phyloP scores from a whole-genome alignment of 108 stramenopile species.

The Nitzschia sp. region DNA sequence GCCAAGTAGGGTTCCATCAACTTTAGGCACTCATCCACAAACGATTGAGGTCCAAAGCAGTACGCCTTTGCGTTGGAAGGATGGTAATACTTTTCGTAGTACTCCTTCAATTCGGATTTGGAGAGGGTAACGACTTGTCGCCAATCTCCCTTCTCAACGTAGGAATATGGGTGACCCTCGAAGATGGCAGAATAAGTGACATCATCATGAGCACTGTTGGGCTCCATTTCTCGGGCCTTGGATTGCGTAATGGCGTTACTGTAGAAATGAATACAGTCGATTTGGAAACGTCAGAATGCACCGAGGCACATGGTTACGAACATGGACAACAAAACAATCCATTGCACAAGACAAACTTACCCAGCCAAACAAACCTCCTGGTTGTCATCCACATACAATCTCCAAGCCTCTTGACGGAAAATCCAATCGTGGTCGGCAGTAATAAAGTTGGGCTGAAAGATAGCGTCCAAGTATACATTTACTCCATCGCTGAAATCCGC shows the following conservation, averaged over 20 bases:
- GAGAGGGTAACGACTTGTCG: constrained; percentile 76
- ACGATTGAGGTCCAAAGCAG: constrained; percentile 87
- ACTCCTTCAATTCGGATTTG: constrained; percentile 77
- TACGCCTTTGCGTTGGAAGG: constrained; percentile 90
- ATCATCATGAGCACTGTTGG: constrained; percentile 71
- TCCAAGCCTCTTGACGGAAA: constrained; percentile 94
- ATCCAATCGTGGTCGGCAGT: constrained; percentile 72
- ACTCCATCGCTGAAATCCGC: constrained; percentile 85
- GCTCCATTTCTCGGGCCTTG: constrained; percentile 89
- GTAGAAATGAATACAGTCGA: neutral
- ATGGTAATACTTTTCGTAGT: constrained; percentile 89
- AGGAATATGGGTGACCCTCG: constrained; percentile 81
- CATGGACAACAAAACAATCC: neutral
- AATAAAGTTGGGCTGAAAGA: constrained; percentile 84
- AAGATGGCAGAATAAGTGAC: constrained; percentile 78
- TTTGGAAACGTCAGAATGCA: neutral
- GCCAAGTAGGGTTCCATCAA: constrained; percentile 46
- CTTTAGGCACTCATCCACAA: constrained; percentile 57
- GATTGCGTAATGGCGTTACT: constrained; percentile 79
- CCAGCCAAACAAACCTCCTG: constrained; percentile 53
- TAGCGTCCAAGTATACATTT: constrained; percentile 92
- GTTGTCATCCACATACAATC: constrained; percentile 66
- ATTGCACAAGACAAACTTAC: constrained; percentile 46
- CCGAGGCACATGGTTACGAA: neutral
- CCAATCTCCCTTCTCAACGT: constrained; percentile 89